Evolutionary conservation across 2,329 filamentous ascomycete species (phyloP).

Genomic region (Aspergillus eucalypticola): DNA sequence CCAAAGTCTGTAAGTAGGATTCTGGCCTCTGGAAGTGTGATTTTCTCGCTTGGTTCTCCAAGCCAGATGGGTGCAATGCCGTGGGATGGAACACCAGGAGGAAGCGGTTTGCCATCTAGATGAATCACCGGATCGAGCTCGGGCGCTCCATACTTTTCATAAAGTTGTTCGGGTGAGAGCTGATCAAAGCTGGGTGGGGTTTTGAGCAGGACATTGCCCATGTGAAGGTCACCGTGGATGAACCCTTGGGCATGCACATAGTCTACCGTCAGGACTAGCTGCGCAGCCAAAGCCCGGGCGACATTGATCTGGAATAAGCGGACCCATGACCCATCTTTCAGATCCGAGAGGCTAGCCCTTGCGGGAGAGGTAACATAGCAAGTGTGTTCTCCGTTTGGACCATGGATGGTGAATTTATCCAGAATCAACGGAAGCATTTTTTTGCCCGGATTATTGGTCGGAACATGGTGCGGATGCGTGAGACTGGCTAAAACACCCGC

Average conservation of each 20-base stretch:
- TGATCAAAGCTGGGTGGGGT: constrained; percentile 18
- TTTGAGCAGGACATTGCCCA: constrained; percentile 38
- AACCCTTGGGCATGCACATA: constrained; percentile 21
- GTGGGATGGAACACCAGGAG: constrained; percentile 31
- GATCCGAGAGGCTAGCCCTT: constrained; percentile 20
- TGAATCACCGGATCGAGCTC: constrained; percentile 21
- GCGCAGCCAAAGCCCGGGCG: constrained; percentile 27
- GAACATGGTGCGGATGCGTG: neutral
- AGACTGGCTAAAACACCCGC: constrained; percentile 24
- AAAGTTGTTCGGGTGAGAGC: constrained; percentile 22
- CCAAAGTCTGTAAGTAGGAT: constrained; percentile 41
- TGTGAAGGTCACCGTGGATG: constrained; percentile 40
- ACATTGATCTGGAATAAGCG: constrained; percentile 27
- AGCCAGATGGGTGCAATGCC: constrained; percentile 38
- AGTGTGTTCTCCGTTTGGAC: constrained; percentile 28
- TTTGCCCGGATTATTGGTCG: neutral
- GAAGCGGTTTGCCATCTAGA: constrained; percentile 26
- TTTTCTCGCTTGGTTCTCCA: constrained; percentile 32
- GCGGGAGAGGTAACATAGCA: constrained; percentile 24
- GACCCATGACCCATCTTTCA: constrained; percentile 24
- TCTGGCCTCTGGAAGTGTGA: constrained; percentile 30
- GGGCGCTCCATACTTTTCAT: constrained; percentile 24
- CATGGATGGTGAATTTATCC: constrained; percentile 24
- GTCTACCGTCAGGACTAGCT: constrained; percentile 34
- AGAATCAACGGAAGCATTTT: constrained; percentile 20